Percentiles rank a stretch among this genome's conserved stretches.
phyloP scores from a whole-genome alignment of 2,329 filamentous ascomycete species.

The Alternaria postmessia region DNA sequence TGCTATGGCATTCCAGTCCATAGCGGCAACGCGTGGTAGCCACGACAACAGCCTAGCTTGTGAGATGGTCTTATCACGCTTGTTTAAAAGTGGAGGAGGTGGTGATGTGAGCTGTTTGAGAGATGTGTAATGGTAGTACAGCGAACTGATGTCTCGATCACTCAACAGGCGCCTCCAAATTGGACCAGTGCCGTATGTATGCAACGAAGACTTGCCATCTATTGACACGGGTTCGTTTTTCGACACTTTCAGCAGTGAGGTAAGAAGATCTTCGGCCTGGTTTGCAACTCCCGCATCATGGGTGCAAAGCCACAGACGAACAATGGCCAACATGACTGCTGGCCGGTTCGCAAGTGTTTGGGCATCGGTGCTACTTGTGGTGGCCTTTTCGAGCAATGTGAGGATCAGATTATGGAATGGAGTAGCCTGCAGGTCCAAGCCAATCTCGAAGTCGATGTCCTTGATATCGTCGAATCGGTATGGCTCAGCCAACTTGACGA shows the following conservation, averaged over 20 bases:
- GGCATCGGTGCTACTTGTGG: conserved; percentile 60
- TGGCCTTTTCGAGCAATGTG: conserved; percentile 65
- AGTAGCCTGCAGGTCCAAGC: conserved; percentile 58
- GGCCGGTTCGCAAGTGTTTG: conserved; percentile 66
- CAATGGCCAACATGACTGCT: conserved; percentile 62
- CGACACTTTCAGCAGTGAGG: conserved; percentile 60
- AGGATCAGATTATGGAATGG: conserved; percentile 66
- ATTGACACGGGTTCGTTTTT: conserved; percentile 54
- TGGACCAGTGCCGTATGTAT: conserved; percentile 49
- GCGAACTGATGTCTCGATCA: conserved; percentile 65
- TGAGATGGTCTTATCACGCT: conserved; percentile 64
- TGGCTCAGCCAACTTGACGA: conserved; percentile 59
- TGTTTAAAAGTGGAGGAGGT: conserved; percentile 51
- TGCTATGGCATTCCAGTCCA: conserved; percentile 65
- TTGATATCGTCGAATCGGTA: conserved; percentile 52
- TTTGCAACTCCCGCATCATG: conserved; percentile 64
- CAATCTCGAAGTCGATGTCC: conserved; percentile 63
- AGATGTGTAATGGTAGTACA: conserved; percentile 65
- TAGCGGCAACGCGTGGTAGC: conserved; percentile 60
- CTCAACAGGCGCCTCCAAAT: conserved; percentile 70
- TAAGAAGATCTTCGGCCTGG: conserved; percentile 61
- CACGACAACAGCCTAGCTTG: conserved; percentile 68
- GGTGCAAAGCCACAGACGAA: conserved; percentile 67
- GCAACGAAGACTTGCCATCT: conserved; percentile 31
- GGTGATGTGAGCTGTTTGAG: conserved; percentile 48